A percentile compares a stretch with the other conserved stretches of the same genome.
These are phyloP conservation scores for Acrocalymma vagum DNA, from an alignment of 2,329 filamentous ascomycete genomes.

Conservation along the genomic window DNA sequence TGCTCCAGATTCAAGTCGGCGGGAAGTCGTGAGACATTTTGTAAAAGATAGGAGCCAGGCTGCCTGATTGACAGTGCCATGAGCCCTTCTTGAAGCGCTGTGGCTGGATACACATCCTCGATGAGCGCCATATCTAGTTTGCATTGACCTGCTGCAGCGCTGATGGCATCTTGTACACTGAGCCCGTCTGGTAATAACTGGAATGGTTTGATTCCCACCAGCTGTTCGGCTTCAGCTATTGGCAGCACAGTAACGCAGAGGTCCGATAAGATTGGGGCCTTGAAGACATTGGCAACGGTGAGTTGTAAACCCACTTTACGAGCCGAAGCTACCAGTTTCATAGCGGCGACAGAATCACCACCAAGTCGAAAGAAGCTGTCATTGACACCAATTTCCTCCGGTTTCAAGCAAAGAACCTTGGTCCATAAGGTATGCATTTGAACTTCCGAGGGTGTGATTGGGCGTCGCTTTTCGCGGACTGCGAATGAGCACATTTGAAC, in stretches of 20 bases:
- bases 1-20: not conserved
- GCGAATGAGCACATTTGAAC: constrained; percentile 15
- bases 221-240: too few species aligned
- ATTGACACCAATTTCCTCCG: constrained; percentile 13
- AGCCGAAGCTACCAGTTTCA: constrained; percentile 23
- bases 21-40: constrained; percentile 44
- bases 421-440: constrained; percentile 19
- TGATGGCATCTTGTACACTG: too few species aligned
- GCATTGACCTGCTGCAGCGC: not conserved
- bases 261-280: constrained; percentile 18
- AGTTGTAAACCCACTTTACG: constrained; percentile 13
- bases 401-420: constrained; percentile 15
- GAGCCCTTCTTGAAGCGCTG: constrained; percentile 63
- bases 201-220: too few species aligned
- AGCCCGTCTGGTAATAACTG: too few species aligned
- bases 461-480: constrained; percentile 11
- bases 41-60: constrained; percentile 55
- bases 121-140: constrained; percentile 16
- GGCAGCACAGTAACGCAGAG: too few species aligned
- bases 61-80: constrained; percentile 63
- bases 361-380: constrained; percentile 28
- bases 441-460: constrained; percentile 17
- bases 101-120: constrained; percentile 65
- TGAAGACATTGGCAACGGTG: constrained; percentile 25
- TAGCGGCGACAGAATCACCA: constrained; percentile 31